Evolutionary conservation across 768 basidiomycete genomes (phyloP).

Genomic region (Agaricus blazei): DNA sequence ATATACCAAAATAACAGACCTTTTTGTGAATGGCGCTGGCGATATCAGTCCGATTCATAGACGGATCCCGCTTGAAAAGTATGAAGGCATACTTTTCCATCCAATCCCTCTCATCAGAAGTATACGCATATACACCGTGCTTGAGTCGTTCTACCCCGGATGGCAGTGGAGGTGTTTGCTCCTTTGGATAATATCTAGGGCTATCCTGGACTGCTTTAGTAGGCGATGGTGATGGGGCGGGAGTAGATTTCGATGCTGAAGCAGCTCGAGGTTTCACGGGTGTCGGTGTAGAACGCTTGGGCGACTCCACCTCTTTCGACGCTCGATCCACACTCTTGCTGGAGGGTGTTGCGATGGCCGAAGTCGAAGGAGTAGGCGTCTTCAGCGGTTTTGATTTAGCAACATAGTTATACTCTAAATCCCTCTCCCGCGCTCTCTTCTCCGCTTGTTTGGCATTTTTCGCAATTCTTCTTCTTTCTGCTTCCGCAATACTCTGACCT

Average conservation of each 20-base stretch:
- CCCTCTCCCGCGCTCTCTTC: conserved; percentile 5
- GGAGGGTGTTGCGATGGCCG: not conserved
- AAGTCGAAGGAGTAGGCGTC: not conserved
- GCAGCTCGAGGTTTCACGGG: not conserved
- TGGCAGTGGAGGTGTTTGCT: conserved; percentile 4
- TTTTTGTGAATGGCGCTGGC: conserved; percentile 36
- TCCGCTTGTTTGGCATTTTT: conserved; percentile 7
- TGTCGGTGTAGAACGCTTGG: not conserved
- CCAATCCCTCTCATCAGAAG: conserved; percentile 48
- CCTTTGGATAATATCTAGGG: not conserved
- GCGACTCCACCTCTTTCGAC: not conserved
- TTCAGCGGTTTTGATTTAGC: conserved; percentile 1
- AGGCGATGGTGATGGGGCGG: not conserved
- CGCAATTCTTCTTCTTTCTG: conserved; percentile 6
- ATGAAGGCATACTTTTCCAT: conserved; percentile 36
- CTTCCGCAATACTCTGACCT: conserved; percentile 5
- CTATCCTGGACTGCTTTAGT: not conserved
- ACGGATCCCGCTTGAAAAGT: conserved; percentile 43
- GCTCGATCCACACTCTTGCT: not conserved
- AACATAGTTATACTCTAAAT: not conserved
- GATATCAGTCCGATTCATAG: conserved; percentile 33
- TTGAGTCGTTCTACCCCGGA: not conserved
- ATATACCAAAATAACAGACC: conserved; percentile 26
- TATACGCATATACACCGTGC: conserved; percentile 32
- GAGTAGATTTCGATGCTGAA: not conserved